These are phyloP conservation scores for Rhodomyrtus psidioides DNA, from an alignment of 441 rosid species.

Conservation along the genomic window DNA sequence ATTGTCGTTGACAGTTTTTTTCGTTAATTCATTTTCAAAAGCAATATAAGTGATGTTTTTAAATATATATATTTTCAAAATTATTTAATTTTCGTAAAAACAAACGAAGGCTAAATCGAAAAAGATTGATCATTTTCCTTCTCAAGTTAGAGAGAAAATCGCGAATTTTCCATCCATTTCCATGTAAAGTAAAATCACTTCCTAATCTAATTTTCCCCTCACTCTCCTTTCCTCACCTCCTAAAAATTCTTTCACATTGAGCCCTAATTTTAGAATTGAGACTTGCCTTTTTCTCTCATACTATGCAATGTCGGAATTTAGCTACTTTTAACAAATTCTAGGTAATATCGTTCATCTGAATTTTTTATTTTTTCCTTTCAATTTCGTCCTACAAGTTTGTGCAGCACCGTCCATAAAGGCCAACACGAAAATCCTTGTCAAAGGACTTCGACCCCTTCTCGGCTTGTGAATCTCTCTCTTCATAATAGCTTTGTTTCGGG, in stretches of 20 bases:
- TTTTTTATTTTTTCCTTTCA: no score
- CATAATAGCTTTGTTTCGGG: no score
- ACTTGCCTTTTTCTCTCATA: background rate
- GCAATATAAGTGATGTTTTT: no score
- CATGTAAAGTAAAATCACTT: background rate
- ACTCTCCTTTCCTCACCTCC: background rate
- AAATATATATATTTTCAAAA: no score
- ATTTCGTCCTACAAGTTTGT: background rate
- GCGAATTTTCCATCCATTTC: background rate
- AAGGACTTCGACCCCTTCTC: background rate
- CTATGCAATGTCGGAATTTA: background rate
- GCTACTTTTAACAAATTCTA: background rate
- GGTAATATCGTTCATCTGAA: background rate
- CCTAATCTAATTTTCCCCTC: background rate
- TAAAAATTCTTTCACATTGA: background rate
- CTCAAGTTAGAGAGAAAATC: background rate
- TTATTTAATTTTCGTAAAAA: no score
- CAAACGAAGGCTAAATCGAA: background rate
- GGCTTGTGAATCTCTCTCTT: background rate
- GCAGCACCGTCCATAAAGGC: background rate
- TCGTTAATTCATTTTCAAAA: no score
- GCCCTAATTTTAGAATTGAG: background rate
- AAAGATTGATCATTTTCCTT: background rate
- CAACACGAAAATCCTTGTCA: background rate
- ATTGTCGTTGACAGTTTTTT: no score